These are phyloP conservation scores for Phoma sp. DNA, from an alignment of 2,329 filamentous ascomycete species.

Conservation along the genomic window DNA sequence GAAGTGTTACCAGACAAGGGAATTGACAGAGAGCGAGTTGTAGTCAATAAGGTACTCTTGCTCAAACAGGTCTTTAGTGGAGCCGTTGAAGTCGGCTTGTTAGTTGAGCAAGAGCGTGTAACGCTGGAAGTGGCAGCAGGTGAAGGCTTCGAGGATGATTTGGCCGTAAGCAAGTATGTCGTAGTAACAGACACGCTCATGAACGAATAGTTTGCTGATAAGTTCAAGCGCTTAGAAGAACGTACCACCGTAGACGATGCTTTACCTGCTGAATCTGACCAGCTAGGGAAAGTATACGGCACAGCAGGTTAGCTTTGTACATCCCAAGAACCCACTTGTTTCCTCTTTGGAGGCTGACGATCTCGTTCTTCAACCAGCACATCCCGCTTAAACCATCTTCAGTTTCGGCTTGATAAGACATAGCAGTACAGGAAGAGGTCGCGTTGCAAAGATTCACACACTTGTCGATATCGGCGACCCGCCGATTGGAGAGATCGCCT, in stretches of 20 bases:
- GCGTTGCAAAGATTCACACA: not conserved
- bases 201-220: not conserved
- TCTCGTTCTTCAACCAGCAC: not conserved
- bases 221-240: not conserved
- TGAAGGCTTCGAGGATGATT: not conserved
- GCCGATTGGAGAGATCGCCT: not conserved
- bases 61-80: not conserved
- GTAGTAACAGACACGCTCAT: not conserved
- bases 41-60: not conserved
- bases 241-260: not conserved
- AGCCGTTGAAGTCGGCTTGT: not conserved
- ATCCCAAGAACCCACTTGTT: not conserved
- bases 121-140: not conserved
- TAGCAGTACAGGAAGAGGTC: not conserved
- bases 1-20: not conserved
- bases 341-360: not conserved
- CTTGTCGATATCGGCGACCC: not conserved
- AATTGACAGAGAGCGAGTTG: not conserved
- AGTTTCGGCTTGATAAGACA: not conserved
- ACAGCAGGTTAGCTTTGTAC: not conserved
- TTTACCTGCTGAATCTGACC: not conserved
- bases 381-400: not conserved
- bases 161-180: not conserved
- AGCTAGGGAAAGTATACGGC: not conserved
- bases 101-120: not conserved